A percentile compares a stretch with the other conserved stretches of the same genome.
Conservation (phyloP, 371 early-diverging fungal genomes). For the Mucor irregularis region DNA sequence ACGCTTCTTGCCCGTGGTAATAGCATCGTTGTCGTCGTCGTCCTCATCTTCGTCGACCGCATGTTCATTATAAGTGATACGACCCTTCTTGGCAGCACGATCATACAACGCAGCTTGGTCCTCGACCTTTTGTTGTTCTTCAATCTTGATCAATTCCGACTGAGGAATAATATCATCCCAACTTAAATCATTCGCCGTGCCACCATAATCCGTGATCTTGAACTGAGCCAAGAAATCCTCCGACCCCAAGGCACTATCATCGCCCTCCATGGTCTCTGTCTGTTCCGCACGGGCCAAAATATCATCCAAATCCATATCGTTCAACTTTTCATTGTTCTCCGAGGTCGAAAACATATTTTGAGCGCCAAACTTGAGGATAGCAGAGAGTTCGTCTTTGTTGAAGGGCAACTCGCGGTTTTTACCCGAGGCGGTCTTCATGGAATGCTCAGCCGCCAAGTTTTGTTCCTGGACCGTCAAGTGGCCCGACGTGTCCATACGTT, state of each 20-base stretch:
- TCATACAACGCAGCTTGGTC: slow-evolving; percentile 50
- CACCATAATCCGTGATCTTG: slow-evolving; percentile 90
- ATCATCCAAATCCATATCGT: slow-evolving; percentile 94
- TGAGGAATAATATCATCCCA: slow-evolving; percentile 98
- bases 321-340: slow-evolving; percentile 73
- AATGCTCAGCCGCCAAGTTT: slow-evolving; percentile 4
- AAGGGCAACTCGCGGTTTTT: slow-evolving; percentile 53
- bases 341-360: slow-evolving; percentile 91
- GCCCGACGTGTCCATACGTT: slow-evolving; percentile 97
- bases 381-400: slow-evolving; percentile 85
- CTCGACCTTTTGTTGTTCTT: slow-evolving; percentile 56
- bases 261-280: slow-evolving; percentile 75
- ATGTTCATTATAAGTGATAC: slow-evolving; percentile 39
- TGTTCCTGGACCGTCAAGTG: slow-evolving; percentile 65
- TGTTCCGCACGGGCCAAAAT: slow-evolving; percentile 94
- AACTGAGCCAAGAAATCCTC: slow-evolving; percentile 95
- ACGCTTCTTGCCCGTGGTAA: slow-evolving; percentile 11
- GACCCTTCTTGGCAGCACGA: slow-evolving; percentile 52
- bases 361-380: slow-evolving; percentile 97
- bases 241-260: slow-evolving; percentile 65
- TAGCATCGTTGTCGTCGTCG: slow-evolving; percentile 24
- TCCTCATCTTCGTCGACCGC: slow-evolving; percentile 28
- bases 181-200: slow-evolving; percentile 68
- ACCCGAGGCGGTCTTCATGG: slow-evolving; percentile 43
- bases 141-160: slow-evolving; percentile 69